Percentiles rank a stretch among this genome's conserved stretches.
phyloP scores from a whole-genome alignment of 108 stramenopile species.

The Poteriospumella lacustris region DNA sequence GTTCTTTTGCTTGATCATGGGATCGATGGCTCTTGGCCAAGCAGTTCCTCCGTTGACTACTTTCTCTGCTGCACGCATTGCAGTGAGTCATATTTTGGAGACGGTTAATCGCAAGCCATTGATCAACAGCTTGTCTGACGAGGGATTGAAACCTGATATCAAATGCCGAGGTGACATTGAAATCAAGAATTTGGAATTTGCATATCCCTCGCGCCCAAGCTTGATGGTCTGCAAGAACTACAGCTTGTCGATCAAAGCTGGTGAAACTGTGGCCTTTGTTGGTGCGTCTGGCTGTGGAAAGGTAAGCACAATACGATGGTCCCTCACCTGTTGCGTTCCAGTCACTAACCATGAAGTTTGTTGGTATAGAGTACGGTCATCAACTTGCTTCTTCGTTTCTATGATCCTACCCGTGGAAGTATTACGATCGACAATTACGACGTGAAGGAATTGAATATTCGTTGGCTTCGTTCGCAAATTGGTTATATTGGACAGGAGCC shows the following conservation, averaged over 20 bases:
- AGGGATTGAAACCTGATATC: too few species aligned
- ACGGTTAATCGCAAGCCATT: too few species aligned
- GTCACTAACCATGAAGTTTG: too few species aligned
- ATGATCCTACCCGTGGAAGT: slow-evolving; percentile 49
- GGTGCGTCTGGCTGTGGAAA: slow-evolving; percentile 62
- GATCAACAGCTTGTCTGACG: too few species aligned
- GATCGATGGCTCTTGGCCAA: slow-evolving; percentile 11
- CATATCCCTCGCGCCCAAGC: slow-evolving; percentile 82
- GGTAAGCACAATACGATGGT: too few species aligned
- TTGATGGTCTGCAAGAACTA: background rate
- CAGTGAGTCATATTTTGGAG: too few species aligned
- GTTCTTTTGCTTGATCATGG: slow-evolving; percentile 11
- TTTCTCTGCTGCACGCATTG: too few species aligned
- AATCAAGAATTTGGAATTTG: slow-evolving; percentile 70
- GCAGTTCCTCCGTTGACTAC: too few species aligned
- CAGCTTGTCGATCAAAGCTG: slow-evolving; percentile 50
- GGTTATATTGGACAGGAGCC: slow-evolving; percentile 84
- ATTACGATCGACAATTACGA: slow-evolving; percentile 46
- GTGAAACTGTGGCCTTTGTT: slow-evolving; percentile 61
- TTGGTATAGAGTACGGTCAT: slow-evolving; percentile 37
- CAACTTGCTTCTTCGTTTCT: slow-evolving; percentile 50
- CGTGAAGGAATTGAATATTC: slow-evolving; percentile 20
- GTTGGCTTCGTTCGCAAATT: slow-evolving; percentile 42
- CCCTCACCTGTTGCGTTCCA: too few species aligned
- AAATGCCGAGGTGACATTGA: slow-evolving; percentile 53